Evolutionary conservation across 2,329 filamentous ascomycete species (phyloP), one percentile per base, ranked within the genome.

Genomic region (Alternaria sp.): DNA sequence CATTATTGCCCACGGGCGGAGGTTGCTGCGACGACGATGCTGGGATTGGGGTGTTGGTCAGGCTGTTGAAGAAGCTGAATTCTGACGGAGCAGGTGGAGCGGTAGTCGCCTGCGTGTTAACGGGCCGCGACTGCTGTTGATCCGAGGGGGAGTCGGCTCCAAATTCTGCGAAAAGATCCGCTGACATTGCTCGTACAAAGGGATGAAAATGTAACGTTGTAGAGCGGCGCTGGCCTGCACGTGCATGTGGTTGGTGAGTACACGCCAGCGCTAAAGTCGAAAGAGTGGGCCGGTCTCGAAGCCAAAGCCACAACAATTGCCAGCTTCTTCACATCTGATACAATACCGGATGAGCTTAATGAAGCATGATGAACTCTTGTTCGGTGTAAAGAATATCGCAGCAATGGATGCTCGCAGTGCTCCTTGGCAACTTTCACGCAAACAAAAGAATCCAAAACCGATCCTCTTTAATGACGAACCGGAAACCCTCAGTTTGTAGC

Each of bases 41-140:
- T 38, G 68, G 38, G 34, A 53, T 52, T 51, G 68, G 61, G n/a
- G 65, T 26, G 48, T 65, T 65, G 28, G 49, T 57, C 39, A 78
- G 65, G 61, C 72, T 70, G 62, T 78, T 74, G 65, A 78, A 77
- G 62, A 78, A 76, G 57, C 67, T 70, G 61, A 77, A 78, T n/a
- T 64, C 49, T 8, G 68, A 51, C 12, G 66, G 59, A 16, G 66
- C 51, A 34, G 68, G 66, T 32, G 55, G 12, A 34, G 2, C 32
- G 32, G 32, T 11, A 43, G 41, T 38, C 5, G 39, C 14, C 39
- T 42, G 59, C n/a, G 36, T 36, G 7, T 18, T 9, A 22, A 57
- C 28, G 7, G 60, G 26, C 28, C 68, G 59, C 46, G 46, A 36
- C 26, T 64, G 62, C 47, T 62, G 58, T 54, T 67, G 68, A 16